Base-by-base conservation (phyloP, 352 stramenopile species). In the Globisporangium rhizosaccharum region DNA sequence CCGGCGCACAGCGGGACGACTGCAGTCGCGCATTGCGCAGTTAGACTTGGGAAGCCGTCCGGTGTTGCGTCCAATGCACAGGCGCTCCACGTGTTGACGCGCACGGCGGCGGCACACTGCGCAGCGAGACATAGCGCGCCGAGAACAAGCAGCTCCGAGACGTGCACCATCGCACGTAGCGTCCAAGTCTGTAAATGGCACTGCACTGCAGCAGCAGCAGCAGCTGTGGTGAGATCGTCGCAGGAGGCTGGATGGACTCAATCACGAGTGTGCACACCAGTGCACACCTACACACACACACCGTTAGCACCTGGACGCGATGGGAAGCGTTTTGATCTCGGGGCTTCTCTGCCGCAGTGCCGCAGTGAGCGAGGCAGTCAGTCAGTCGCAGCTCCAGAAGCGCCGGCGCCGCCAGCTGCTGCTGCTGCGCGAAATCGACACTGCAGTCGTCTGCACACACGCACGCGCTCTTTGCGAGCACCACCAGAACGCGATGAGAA, bases 1-100 rank as follows among this genome's bases (percentile, higher is more conserved):
- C 79, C 63, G 42, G 82, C 72, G 57, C 79, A 88, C 28, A 87
- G 53, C 39, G 79, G 72, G 15, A 83, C 17, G 42, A 56, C 58
- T 28, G 83, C 62, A 0, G 63, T 72, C 41, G 69, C 59, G 42
- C 76, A 88, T 18, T 85, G 62, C 18, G 67, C 62, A 7, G 53
- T 65, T 15, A 78, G 56, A 42, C 75, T 70, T 25, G 63, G 60
- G 8, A 56, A 56, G 0, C 64, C 57, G 8, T 64, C 63, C 12
- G 72, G 33, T 0, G 37, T 30, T 15, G 67, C 73, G 26, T 83
- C 56, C 42, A 80, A 56, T 0, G 57, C 30, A 39, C 75, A 84
- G 0, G 60, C 7, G 28, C 53, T 77, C 75, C 75, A 84, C 9
- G 68, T 52, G 30, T 68, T 59, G 37, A 70, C 59, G 15, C 59